Percentiles rank a stretch among this genome's conserved stretches.
Conservation (phyloP, 139 green algal species). For the Ettlia oleoabundans region DNA sequence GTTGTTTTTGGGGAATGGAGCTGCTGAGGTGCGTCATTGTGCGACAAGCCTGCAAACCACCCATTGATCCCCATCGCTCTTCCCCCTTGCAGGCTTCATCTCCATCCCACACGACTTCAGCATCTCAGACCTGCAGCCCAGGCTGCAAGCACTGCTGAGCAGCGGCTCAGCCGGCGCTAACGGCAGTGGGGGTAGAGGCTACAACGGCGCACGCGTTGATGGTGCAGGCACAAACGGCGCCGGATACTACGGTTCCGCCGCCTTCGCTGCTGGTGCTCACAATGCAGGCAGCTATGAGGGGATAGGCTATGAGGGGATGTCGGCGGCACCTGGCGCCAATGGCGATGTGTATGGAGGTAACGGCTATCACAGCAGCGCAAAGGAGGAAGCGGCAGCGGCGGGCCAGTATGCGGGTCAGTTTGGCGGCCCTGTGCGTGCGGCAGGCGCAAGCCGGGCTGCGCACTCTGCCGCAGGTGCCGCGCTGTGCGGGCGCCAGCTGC, state of each 20-base stretch:
- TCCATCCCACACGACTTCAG: constrained; percentile 92
- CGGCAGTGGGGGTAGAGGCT: background rate
- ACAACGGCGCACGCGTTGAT: background rate
- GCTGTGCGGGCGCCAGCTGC: background rate
- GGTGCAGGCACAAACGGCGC: background rate
- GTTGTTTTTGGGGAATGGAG: background rate
- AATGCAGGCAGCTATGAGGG: too few species aligned
- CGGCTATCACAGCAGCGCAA: background rate
- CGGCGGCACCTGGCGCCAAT: background rate
- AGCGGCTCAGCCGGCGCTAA: background rate
- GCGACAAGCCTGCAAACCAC: background rate
- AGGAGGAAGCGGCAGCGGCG: background rate
- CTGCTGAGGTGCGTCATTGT: background rate
- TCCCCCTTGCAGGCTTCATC: constrained; percentile 77
- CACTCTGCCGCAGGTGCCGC: background rate
- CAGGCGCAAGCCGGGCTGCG: background rate
- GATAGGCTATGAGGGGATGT: too few species aligned
- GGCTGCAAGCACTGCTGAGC: constrained; percentile 62
- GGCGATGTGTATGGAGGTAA: too few species aligned
- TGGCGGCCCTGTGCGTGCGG: background rate
- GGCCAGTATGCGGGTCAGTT: background rate
- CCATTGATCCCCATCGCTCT: too few species aligned
- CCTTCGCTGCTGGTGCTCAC: too few species aligned
- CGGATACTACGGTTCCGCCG: background rate
- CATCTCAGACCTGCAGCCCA: constrained; percentile 62